Percentiles rank a stretch among this genome's conserved stretches.
Conservation (phyloP, 768 basidiomycete genomes). For the Hebeloma cylindrosporum region DNA sequence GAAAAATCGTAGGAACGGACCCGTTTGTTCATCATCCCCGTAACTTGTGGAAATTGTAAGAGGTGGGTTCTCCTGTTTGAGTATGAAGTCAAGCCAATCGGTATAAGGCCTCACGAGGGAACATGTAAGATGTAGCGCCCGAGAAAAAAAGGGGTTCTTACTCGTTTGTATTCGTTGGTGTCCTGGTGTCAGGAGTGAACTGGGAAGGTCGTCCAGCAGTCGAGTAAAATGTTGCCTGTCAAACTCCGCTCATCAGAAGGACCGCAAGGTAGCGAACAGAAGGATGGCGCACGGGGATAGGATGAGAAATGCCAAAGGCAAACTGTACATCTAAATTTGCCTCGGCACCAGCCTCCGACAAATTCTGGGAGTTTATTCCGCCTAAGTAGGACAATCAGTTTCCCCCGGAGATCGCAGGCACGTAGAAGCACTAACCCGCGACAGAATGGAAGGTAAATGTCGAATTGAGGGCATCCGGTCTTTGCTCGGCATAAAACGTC, state of each 20-base stretch:
- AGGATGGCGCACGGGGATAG: conserved; percentile 16
- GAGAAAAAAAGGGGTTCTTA: conserved; percentile 9
- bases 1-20: conserved; percentile 30
- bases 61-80: conserved; percentile 45
- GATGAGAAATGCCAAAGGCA: conserved; percentile 59
- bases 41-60: conserved; percentile 72
- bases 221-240: conserved; percentile 52
- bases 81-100: conserved; percentile 66
- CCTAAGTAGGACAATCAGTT: conserved; percentile 34
- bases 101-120: conserved; percentile 22
- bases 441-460: conserved; percentile 55
- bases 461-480: conserved; percentile 48
- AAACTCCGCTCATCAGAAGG: background rate
- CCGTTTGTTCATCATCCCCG: conserved; percentile 70
- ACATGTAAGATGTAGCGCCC: background rate
- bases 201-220: conserved; percentile 62
- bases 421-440: conserved; percentile 39
- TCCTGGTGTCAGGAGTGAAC: conserved; percentile 48
- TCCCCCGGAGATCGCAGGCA: background rate
- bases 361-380: conserved; percentile 58
- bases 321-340: conserved; percentile 71
- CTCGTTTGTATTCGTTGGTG: conserved; percentile 42
- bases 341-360: conserved; percentile 55
- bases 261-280: background rate
- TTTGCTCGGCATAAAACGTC: conserved; percentile 48